Conservation (phyloP, 139 green algal species). For the Zygnema cylindricum region DNA sequence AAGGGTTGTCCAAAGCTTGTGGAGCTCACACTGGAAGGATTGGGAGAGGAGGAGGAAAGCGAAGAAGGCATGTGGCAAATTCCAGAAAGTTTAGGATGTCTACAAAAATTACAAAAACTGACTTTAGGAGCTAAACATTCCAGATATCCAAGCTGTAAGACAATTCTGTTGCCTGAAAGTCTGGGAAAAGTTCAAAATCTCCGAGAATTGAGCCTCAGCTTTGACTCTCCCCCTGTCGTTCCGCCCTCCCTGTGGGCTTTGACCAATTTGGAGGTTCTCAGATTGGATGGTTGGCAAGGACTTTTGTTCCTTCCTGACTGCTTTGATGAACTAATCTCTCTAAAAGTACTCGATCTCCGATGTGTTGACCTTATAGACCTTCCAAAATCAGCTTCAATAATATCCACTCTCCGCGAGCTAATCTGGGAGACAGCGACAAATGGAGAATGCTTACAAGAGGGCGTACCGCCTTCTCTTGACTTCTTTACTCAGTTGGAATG, state of each 20-base stretch:
- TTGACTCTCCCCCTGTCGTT: not conserved
- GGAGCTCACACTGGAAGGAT: constrained; percentile 28
- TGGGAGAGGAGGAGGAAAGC: not conserved
- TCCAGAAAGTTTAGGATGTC: constrained; percentile 16
- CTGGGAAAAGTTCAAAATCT: constrained; percentile 1
- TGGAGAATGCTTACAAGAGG: constrained; percentile 1
- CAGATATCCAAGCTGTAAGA: not conserved
- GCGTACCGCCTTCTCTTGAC: constrained; percentile 10
- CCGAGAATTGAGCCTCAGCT: constrained; percentile 6
- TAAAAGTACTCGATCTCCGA: constrained; percentile 3
- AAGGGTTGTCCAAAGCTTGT: constrained; percentile 14
- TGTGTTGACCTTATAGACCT: constrained; percentile 31
- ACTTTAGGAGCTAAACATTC: not conserved
- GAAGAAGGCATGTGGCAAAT: not conserved
- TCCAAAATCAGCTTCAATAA: not conserved
- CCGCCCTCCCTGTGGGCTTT: constrained; percentile 22
- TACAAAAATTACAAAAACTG: not conserved
- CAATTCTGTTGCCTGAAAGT: constrained; percentile 18
- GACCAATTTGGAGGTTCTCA: constrained; percentile 25
- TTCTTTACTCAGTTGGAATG: not conserved
- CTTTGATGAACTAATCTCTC: constrained; percentile 15
- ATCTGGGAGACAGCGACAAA: constrained; percentile 24
- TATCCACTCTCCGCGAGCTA: not conserved
- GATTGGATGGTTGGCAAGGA: constrained; percentile 25
- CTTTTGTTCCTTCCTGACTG: constrained; percentile 38